Evolutionary conservation across 2,329 filamentous ascomycete genomes (phyloP), one percentile per base, ranked within the genome.

Genomic region (Nemania sp.): DNA sequence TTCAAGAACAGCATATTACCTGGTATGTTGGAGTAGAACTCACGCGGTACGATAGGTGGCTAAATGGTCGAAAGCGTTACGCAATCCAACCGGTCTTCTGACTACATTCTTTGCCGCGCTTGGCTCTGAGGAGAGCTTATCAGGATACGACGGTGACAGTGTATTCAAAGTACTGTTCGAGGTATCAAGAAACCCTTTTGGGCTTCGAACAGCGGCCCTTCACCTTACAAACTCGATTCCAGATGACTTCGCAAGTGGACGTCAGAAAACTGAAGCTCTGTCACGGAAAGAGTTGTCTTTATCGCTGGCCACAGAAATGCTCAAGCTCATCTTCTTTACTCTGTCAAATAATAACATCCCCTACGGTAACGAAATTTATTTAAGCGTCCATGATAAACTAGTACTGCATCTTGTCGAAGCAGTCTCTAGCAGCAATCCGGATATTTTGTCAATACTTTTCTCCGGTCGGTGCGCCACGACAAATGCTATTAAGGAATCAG

Each of bases 1-100:
- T 62, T 62, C 42, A 54, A 51, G 25, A 51, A 61, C 11, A 32
- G 3, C 21, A 2, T 57, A 17, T 46, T 61, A 3, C 54, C 25
- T 1, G 20, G 55, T 54, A 54, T 0, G 54, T 45, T 46, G 2
- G 13, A 10, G 15, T 20, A 1, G 12, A 1, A 45, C 15, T 10
- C 9, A 1, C 12, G 10, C 6, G 2, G 5, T 35, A 20, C 1
- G 11, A 2, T 7, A 29, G 11, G 15, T 39, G 11, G 17, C 49
- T 57, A 53, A n/a, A 61, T 3, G 1, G 1, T 35, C 5, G 21
- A 1, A 13, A 61, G 48, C 12, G 6, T 35, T 60, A n/a, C 46
- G 34, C 20, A 2, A 51, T 11, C 58, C 52, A 1, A 40, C 40
- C n/a, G 10, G 1, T 9, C 42, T 60, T 9, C 7, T 60, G 2